Evolutionary conservation across 352 stramenopile species (phyloP).

Genomic region (Pythium myriotylum): DNA sequence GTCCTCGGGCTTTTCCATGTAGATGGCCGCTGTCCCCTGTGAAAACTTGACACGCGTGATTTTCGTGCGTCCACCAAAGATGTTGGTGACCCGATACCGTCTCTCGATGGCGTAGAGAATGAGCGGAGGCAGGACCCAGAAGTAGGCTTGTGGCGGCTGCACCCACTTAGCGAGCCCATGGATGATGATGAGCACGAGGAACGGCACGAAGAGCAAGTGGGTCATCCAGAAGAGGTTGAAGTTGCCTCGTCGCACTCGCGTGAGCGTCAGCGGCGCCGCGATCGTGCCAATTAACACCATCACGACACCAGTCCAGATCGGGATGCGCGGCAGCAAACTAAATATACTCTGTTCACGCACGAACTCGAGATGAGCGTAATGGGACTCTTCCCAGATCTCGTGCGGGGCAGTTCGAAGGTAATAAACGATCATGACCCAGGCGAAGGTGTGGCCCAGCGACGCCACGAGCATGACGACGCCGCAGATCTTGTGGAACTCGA

Average conservation of each 20-base stretch:
- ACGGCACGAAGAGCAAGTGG: constrained; percentile 68
- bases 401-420: constrained; percentile 45
- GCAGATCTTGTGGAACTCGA: constrained; percentile 80
- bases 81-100: constrained; percentile 55
- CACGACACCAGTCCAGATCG: constrained; percentile 61
- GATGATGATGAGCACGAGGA: constrained; percentile 62
- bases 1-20: constrained; percentile 58
- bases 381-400: constrained; percentile 43
- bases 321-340: constrained; percentile 43
- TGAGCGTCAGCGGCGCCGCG: constrained; percentile 47
- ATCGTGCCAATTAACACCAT: constrained; percentile 62
- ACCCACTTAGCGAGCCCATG: constrained; percentile 69
- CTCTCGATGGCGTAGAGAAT: constrained; percentile 67
- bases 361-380: constrained; percentile 49
- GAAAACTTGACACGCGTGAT: constrained; percentile 54
- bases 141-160: constrained; percentile 48
- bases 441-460: constrained; percentile 52
- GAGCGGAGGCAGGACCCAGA: constrained; percentile 61
- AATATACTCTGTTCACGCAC: constrained; percentile 54
- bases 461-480: constrained; percentile 69
- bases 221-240: constrained; percentile 75
- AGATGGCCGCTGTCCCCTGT: constrained; percentile 60
- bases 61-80: constrained; percentile 50
- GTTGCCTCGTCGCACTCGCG: constrained; percentile 54
- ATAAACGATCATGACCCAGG: constrained; percentile 61